phyloP scores from a whole-genome alignment of 2,329 filamentous ascomycete species.

The Sclerotinia spermophila region DNA sequence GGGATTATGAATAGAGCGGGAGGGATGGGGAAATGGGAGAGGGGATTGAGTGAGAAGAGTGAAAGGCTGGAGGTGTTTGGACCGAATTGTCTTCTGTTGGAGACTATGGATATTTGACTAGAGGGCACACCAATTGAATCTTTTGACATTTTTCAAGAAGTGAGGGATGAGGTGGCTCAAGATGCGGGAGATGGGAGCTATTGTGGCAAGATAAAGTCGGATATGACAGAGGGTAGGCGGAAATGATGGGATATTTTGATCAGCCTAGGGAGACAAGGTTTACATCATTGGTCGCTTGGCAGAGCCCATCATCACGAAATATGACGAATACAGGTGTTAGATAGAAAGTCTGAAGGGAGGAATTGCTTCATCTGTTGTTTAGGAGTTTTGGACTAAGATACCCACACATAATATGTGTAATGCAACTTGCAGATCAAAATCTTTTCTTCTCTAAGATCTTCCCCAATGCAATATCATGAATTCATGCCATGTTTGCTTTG shows the following conservation, averaged over 20 bases:
- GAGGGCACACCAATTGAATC: background rate
- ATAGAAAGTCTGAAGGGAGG: background rate
- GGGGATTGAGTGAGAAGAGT: too few species aligned
- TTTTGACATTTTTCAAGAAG: background rate
- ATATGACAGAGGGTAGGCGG: background rate
- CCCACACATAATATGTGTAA: constrained; percentile 14
- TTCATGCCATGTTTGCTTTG: constrained; percentile 6
- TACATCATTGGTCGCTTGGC: background rate
- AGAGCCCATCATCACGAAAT: background rate
- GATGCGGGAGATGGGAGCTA: too few species aligned
- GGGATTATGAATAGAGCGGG: background rate
- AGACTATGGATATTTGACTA: background rate
- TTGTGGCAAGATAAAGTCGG: background rate
- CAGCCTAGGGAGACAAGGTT: background rate
- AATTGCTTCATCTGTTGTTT: constrained; percentile 14
- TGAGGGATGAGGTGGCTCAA: too few species aligned
- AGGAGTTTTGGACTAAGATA: constrained; percentile 14
- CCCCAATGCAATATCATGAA: constrained; percentile 3
- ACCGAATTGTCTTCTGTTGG: too few species aligned
- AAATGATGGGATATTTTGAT: background rate
- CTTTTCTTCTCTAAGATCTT: background rate
- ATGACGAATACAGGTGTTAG: constrained; percentile 14
- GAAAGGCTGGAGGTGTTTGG: too few species aligned
- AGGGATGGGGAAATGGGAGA: background rate
- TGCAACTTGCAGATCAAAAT: constrained; percentile 13